These are phyloP conservation scores for Brettanomyces bruxellensis DNA, from an alignment of 805 yeast genomes.

Conservation along the genomic window DNA sequence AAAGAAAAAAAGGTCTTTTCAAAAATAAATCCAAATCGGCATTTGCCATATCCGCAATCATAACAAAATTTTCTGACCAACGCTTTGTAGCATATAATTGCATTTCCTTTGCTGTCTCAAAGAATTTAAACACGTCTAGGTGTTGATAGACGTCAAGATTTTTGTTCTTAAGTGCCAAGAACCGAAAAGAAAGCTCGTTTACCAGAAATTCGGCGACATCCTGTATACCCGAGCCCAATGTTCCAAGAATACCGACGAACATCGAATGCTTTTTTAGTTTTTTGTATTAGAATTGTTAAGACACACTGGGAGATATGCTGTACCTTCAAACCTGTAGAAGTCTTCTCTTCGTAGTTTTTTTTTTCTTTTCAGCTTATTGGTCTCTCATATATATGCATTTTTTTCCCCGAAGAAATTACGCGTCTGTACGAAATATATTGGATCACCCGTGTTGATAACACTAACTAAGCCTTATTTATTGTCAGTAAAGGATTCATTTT, in stretches of 20 bases:
- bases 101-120: constrained; percentile 30
- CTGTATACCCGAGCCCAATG: constrained; percentile 55
- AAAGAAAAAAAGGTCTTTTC: constrained; percentile 79
- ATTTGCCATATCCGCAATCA: constrained; percentile 37
- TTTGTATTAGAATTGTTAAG: too few relatives aligned
- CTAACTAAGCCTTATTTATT: too few relatives aligned
- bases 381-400: too few relatives aligned
- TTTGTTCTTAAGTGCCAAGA: constrained; percentile 15
- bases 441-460: too few relatives aligned
- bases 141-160: background rate
- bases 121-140: background rate
- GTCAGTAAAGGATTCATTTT: too few relatives aligned
- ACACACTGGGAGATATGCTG: too few relatives aligned
- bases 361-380: too few relatives aligned
- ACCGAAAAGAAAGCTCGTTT: constrained; percentile 38
- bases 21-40: constrained; percentile 36
- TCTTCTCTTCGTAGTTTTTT: too few relatives aligned
- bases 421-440: too few relatives aligned
- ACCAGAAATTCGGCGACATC: constrained; percentile 50
- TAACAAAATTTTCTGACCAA: constrained; percentile 58
- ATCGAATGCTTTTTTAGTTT: constrained; percentile 22
- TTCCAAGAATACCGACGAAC: constrained; percentile 71
- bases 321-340: too few relatives aligned
- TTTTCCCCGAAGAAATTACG: too few relatives aligned
- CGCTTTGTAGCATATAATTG: constrained; percentile 52